Conservation (phyloP, 2,329 filamentous ascomycete genomes). For the Penicillium brasilianum region DNA sequence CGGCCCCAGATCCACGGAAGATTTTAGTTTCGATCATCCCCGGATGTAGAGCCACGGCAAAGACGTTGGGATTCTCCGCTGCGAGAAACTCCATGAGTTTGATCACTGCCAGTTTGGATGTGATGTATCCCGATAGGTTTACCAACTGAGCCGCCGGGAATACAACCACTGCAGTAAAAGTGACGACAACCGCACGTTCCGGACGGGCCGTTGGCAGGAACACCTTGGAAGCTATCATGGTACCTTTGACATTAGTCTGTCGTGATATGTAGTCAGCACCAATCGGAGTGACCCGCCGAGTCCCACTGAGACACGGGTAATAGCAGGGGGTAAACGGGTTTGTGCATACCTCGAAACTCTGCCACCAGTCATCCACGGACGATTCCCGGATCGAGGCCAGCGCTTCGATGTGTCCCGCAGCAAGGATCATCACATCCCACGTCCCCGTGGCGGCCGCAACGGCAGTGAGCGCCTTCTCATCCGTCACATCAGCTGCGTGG, state of each 20-base stretch:
- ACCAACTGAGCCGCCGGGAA: conserved; percentile 18
- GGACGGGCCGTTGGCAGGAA: conserved; percentile 27
- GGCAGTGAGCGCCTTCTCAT: conserved; percentile 8
- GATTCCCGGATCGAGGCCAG: conserved; percentile 16
- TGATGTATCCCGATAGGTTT: conserved; percentile 43
- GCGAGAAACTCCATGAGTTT: conserved; percentile 52
- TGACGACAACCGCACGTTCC: conserved; percentile 24
- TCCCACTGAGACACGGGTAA: background rate
- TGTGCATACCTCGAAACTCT: conserved; percentile 26
- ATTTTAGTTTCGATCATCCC: conserved; percentile 41
- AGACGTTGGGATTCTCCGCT: conserved; percentile 47
- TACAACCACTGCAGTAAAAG: conserved; percentile 23
- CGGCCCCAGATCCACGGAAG: conserved; percentile 23
- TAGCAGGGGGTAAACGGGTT: background rate
- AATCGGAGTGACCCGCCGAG: background rate
- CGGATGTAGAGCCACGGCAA: conserved; percentile 52
- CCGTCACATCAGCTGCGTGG: conserved; percentile 9
- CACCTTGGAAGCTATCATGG: conserved; percentile 21
- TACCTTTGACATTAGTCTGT: conserved; percentile 33
- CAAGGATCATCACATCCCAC: conserved; percentile 34
- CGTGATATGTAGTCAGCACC: background rate
- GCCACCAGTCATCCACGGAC: conserved; percentile 28
- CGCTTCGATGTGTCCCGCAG: conserved; percentile 25
- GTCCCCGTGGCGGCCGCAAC: conserved; percentile 8
- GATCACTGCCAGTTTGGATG: conserved; percentile 49